Evolutionary conservation across 176 grass and related monocot genomes (phyloP).

Genomic region (Raddia distichophylla): DNA sequence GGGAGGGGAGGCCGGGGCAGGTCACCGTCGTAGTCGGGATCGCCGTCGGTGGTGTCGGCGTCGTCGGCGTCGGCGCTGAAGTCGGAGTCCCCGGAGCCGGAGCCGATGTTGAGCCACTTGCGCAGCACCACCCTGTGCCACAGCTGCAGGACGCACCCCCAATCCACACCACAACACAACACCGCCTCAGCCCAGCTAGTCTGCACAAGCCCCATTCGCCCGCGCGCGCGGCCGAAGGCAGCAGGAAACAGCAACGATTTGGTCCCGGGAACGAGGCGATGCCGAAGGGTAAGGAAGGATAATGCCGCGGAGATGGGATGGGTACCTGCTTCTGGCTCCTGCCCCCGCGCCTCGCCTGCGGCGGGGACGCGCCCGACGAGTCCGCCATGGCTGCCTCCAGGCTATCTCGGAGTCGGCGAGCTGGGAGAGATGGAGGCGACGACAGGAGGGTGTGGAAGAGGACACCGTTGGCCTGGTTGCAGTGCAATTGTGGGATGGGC

Average conservation of each 20-base stretch:
- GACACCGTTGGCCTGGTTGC: constrained; percentile 28
- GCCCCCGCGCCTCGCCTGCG: not conserved
- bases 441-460: constrained; percentile 32
- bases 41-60: constrained; percentile 53
- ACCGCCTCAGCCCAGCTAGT: constrained; percentile 55
- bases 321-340: constrained; percentile 44
- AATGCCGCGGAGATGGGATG: not conserved
- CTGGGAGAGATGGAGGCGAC: not conserved
- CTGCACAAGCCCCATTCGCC: constrained; percentile 38
- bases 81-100: constrained; percentile 63
- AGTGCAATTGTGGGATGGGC: not conserved
- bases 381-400: constrained; percentile 28
- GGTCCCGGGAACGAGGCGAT: constrained; percentile 4
- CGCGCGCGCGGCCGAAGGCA: constrained; percentile 9
- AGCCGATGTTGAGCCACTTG: constrained; percentile 93
- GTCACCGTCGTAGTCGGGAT: constrained; percentile 58
- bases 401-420: not conserved
- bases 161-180: constrained; percentile 61
- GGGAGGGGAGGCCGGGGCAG: not conserved
- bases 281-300: too few relatives aligned
- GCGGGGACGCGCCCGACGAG: constrained; percentile 20
- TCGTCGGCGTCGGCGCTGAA: constrained; percentile 96
- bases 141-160: constrained; percentile 55
- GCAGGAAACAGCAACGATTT: constrained; percentile 1
- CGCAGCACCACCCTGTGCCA: constrained; percentile 79